Evolutionary conservation across 2,329 filamentous ascomycete species (phyloP).

Genomic region (Lecanoromycetidae sp.): DNA sequence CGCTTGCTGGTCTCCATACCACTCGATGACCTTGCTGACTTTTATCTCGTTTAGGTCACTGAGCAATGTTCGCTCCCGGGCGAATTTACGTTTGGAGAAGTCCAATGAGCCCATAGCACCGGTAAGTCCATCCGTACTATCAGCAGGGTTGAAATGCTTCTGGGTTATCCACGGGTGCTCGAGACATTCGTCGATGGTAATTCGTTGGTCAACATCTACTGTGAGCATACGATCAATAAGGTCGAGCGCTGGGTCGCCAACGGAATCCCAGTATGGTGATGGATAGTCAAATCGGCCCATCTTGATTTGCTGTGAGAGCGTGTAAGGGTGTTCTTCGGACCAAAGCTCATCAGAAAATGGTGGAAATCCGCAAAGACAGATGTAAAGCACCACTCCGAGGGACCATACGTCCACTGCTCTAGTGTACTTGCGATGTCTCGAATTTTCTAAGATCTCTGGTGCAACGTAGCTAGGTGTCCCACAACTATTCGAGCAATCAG

Average conservation of each 20-base stretch:
- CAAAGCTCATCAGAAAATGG: constrained; percentile 93
- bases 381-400: constrained; percentile 93
- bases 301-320: constrained; percentile 78
- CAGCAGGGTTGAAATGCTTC: constrained; percentile 49
- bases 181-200: constrained; percentile 81
- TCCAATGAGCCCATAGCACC: constrained; percentile 73
- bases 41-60: constrained; percentile 67
- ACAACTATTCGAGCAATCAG: constrained; percentile 38
- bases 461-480: constrained; percentile 97
- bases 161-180: constrained; percentile 79
- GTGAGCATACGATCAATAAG: constrained; percentile 92
- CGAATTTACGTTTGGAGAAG: constrained; percentile 67
- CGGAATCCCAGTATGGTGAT: constrained; percentile 86
- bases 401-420: constrained; percentile 96
- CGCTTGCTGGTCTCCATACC: constrained; percentile 40
- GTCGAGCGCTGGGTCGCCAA: constrained; percentile 78
- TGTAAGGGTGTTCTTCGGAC: constrained; percentile 70
- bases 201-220: constrained; percentile 70
- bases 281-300: constrained; percentile 85
- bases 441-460: constrained; percentile 81
- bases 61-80: constrained; percentile 74
- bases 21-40: constrained; percentile 46
- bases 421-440: constrained; percentile 74
- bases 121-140: constrained; percentile 86
- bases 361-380: constrained; percentile 91